A percentile compares a stretch with the other conserved stretches of the same genome.
phyloP scores from a whole-genome alignment of 208 protist genomes.

The Wallacemonas collosoma region DNA sequence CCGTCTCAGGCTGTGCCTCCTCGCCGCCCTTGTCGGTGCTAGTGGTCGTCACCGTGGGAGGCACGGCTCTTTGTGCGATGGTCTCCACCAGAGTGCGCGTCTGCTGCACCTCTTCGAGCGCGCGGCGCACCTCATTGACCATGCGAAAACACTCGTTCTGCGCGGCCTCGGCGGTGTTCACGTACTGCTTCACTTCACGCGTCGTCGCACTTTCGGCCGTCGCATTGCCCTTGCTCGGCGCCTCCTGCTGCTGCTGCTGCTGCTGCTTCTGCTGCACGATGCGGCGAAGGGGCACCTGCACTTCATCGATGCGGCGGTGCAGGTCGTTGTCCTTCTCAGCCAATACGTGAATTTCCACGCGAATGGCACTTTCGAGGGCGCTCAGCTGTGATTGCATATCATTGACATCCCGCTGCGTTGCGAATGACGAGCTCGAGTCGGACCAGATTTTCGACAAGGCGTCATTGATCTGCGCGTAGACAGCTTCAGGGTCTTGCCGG shows the following conservation, averaged over 20 bases:
- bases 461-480: conserved; percentile 64
- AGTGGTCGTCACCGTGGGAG: neutral
- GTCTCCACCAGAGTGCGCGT: neutral
- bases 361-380: conserved; percentile 68
- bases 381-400: conserved; percentile 60
- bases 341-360: conserved; percentile 61
- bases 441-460: conserved; percentile 70
- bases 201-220: too few species aligned
- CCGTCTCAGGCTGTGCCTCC: conserved; percentile 5
- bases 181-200: conserved; percentile 11
- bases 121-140: conserved; percentile 23
- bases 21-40: neutral
- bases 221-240: too few species aligned
- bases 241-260: neutral
- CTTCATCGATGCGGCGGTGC: conserved; percentile 31
- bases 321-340: conserved; percentile 55
- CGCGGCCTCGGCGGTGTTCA: conserved; percentile 25
- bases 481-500: conserved; percentile 36
- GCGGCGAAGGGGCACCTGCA: conserved; percentile 23
- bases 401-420: conserved; percentile 52
- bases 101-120: conserved; percentile 9
- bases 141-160: conserved; percentile 29
- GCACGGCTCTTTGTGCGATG: neutral
- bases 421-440: conserved; percentile 56
- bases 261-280: conserved; percentile 6